Evolutionary conservation across 495 filamentous ascomycete genomes (phyloP).

Genomic region (Pyrenopolyporus hunteri): DNA sequence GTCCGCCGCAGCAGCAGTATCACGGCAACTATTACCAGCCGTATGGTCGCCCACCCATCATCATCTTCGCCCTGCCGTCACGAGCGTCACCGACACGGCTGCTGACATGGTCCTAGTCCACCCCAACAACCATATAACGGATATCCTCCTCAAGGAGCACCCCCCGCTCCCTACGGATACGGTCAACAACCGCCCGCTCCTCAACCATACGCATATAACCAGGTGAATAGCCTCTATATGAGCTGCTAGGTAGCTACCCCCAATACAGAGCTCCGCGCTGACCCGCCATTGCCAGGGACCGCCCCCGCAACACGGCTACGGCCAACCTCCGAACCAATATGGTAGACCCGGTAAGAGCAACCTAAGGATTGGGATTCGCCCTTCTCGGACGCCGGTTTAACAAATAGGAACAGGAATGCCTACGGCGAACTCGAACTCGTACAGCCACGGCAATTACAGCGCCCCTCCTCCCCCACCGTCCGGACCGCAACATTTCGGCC

Average conservation of each 20-base stretch:
- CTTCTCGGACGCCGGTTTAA: neutral
- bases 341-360: constrained; percentile 49
- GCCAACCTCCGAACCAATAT: constrained; percentile 47
- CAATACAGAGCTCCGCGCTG: constrained; percentile 18
- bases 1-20: constrained; percentile 49
- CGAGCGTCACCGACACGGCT: constrained; percentile 13
- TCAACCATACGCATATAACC: constrained; percentile 42
- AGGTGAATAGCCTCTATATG: constrained; percentile 35
- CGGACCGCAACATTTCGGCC: constrained; percentile 70
- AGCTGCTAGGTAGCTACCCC: constrained; percentile 36
- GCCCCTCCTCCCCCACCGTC: constrained; percentile 66
- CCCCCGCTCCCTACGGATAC: constrained; percentile 51
- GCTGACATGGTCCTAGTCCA: constrained; percentile 35
- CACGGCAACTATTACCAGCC: constrained; percentile 49
- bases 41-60: constrained; percentile 36
- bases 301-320: constrained; percentile 51
- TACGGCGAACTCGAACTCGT: constrained; percentile 57
- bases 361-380: neutral
- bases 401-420: constrained; percentile 46
- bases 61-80: constrained; percentile 20
- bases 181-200: constrained; percentile 51
- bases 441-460: constrained; percentile 56
- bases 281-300: constrained; percentile 43
- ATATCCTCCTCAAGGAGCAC: constrained; percentile 47
- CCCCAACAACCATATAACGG: constrained; percentile 45